These are phyloP conservation scores for Aegilops bicornis DNA, from an alignment of 176 grass and related monocot genomes.

Conservation along the genomic window DNA sequence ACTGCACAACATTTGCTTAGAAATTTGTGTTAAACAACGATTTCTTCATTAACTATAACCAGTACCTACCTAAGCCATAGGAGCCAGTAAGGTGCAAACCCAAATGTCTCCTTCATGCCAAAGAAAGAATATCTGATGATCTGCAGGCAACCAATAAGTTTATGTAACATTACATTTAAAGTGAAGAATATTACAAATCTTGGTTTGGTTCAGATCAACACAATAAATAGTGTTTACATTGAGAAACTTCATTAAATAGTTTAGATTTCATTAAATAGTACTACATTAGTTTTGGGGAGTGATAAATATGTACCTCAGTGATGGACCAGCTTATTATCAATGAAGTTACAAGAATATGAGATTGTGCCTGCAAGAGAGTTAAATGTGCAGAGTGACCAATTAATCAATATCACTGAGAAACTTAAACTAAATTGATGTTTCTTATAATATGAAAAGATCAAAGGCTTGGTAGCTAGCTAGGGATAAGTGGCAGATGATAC, in stretches of 20 bases:
- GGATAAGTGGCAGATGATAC: background rate
- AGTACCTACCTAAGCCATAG: conserved; percentile 78
- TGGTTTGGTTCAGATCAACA: background rate
- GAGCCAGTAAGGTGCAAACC: conserved; percentile 70
- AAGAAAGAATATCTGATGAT: conserved; percentile 95
- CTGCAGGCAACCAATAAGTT: conserved; percentile 30
- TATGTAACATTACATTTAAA: background rate
- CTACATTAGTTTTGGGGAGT: too few relatives aligned
- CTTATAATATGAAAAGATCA: background rate
- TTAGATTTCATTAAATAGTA: background rate
- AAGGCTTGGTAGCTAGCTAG: background rate
- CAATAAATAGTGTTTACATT: background rate
- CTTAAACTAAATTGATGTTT: background rate
- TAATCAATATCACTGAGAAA: background rate
- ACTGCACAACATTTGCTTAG: too few relatives aligned
- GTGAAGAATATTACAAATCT: background rate
- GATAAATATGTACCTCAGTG: conserved; percentile 49
- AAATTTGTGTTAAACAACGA: too few relatives aligned
- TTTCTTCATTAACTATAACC: too few relatives aligned
- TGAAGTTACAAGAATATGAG: conserved; percentile 67
- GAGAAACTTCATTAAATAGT: background rate
- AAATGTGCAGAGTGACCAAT: background rate
- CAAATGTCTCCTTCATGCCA: conserved; percentile 82
- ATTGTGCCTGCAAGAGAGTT: conserved; percentile 47
- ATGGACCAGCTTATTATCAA: conserved; percentile 92